These are phyloP conservation scores for Cylindrotheca fusiformis DNA, from an alignment of 108 stramenopile species.

Conservation along the genomic window DNA sequence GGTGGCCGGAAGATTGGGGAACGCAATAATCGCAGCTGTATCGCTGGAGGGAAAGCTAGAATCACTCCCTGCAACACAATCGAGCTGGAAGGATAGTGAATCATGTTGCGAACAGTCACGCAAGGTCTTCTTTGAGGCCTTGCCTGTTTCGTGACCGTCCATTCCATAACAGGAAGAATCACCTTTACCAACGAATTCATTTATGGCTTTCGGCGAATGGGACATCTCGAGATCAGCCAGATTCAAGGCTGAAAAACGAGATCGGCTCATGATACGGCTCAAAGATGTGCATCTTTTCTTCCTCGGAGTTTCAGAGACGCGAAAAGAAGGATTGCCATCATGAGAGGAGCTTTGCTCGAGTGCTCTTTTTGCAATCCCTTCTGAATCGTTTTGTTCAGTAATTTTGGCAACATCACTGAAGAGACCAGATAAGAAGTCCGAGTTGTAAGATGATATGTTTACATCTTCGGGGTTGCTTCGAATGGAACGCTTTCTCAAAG, in stretches of 20 bases:
- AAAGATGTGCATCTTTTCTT: slow-evolving; percentile 22
- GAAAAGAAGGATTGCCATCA: not conserved
- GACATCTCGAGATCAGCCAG: not conserved
- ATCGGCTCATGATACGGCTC: not conserved
- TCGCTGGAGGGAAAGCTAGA: not conserved
- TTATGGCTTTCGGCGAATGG: slow-evolving; percentile 21
- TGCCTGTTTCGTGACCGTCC: too few species aligned
- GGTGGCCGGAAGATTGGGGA: slow-evolving; percentile 56
- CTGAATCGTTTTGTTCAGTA: slow-evolving; percentile 7
- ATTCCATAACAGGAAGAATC: too few species aligned
- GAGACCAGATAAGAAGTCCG: slow-evolving; percentile 47
- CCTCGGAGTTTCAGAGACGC: slow-evolving; percentile 1
- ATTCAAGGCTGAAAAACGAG: slow-evolving; percentile 16
- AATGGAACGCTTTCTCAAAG: slow-evolving; percentile 34
- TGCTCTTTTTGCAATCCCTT: not conserved
- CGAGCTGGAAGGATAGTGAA: slow-evolving; percentile 33
- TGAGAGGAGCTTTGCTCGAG: slow-evolving; percentile 1
- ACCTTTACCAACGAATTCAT: slow-evolving; percentile 9
- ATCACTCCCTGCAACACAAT: slow-evolving; percentile 16
- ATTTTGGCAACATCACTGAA: slow-evolving; percentile 60
- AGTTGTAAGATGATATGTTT: slow-evolving; percentile 45
- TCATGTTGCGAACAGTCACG: slow-evolving; percentile 7
- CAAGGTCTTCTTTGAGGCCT: not conserved
- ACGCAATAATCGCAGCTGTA: slow-evolving; percentile 22
- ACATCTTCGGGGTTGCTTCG: slow-evolving; percentile 7